Percentiles rank a stretch among this genome's conserved stretches.
Evolutionary conservation across 2,329 filamentous ascomycete genomes (phyloP).

Genomic region (Boeremia lycopersici): DNA sequence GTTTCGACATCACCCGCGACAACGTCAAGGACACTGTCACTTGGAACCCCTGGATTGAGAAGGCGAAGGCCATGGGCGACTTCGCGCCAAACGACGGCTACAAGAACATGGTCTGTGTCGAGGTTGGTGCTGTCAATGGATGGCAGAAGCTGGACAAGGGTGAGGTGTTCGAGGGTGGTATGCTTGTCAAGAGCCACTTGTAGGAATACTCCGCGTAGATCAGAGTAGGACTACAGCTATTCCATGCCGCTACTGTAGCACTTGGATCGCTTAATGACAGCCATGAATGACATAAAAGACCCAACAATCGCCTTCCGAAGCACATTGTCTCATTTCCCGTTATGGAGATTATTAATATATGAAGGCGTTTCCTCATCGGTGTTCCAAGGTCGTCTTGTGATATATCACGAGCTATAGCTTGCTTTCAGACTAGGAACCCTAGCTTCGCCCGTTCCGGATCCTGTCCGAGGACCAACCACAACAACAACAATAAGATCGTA

Average conservation of each 20-base stretch:
- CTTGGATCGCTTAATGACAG: constrained; percentile 6
- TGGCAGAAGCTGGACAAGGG: constrained; percentile 88
- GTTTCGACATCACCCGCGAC: constrained; percentile 79
- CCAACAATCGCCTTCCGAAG: background rate
- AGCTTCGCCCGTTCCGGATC: constrained; percentile 24
- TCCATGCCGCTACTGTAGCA: background rate
- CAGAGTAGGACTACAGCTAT: background rate
- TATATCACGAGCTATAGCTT: constrained; percentile 3
- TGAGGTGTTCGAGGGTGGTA: constrained; percentile 69
- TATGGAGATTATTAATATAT: background rate
- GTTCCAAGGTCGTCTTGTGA: background rate
- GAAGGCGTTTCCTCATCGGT: background rate
- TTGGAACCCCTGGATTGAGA: constrained; percentile 96
- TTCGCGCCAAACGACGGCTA: constrained; percentile 89
- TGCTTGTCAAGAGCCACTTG: constrained; percentile 58
- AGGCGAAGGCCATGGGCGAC: constrained; percentile 80
- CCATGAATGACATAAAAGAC: background rate
- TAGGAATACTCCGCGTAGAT: constrained; percentile 7
- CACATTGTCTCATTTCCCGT: background rate
- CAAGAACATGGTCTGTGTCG: constrained; percentile 92
- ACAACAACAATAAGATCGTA: constrained; percentile 29
- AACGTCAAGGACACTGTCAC: constrained; percentile 88
- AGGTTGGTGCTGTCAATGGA: constrained; percentile 80
- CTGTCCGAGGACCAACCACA: constrained; percentile 19
- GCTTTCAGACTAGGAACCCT: constrained; percentile 18